Conservation (phyloP, 2,329 filamentous ascomycete genomes). For the Polytolypa hystricis region DNA sequence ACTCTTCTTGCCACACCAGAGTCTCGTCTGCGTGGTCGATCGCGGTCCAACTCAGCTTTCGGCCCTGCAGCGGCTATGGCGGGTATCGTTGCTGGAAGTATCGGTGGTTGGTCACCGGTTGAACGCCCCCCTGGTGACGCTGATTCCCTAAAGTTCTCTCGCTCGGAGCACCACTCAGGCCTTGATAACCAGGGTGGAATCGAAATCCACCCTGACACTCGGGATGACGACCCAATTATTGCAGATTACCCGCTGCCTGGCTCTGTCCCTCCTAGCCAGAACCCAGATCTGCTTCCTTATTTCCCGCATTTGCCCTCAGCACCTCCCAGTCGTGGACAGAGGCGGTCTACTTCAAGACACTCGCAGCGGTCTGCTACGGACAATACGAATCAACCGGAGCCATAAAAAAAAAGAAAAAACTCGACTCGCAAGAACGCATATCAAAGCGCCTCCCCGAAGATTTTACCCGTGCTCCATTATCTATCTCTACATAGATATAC, state of each 20-base stretch:
- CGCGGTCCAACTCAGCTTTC: slow-evolving; percentile 48
- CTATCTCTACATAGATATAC: not conserved
- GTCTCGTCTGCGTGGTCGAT: slow-evolving; percentile 39
- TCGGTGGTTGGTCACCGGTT: slow-evolving; percentile 54
- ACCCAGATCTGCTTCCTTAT: slow-evolving; percentile 33
- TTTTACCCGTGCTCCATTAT: not conserved
- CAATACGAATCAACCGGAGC: not conserved
- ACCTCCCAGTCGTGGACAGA: slow-evolving; percentile 25
- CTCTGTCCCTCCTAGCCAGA: slow-evolving; percentile 36
- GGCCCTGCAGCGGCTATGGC: slow-evolving; percentile 54
- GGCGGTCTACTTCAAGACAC: slow-evolving; percentile 25
- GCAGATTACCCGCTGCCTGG: slow-evolving; percentile 22
- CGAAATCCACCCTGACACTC: slow-evolving; percentile 38
- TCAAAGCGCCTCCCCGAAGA: too few relatives aligned
- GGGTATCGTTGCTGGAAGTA: slow-evolving; percentile 54
- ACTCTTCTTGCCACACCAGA: slow-evolving; percentile 44
- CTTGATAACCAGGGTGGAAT: slow-evolving; percentile 33
- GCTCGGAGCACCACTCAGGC: slow-evolving; percentile 26
- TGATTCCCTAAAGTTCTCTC: slow-evolving; percentile 29
- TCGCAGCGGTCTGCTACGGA: slow-evolving; percentile 14
- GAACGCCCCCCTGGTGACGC: slow-evolving; percentile 33
- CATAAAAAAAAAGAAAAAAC: too few relatives aligned
- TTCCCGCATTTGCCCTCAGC: slow-evolving; percentile 32
- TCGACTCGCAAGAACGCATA: too few relatives aligned
- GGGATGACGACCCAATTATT: slow-evolving; percentile 35